phyloP scores from a whole-genome alignment of 2,329 filamentous ascomycete species.

The Ascochyta viciae-villosae region DNA sequence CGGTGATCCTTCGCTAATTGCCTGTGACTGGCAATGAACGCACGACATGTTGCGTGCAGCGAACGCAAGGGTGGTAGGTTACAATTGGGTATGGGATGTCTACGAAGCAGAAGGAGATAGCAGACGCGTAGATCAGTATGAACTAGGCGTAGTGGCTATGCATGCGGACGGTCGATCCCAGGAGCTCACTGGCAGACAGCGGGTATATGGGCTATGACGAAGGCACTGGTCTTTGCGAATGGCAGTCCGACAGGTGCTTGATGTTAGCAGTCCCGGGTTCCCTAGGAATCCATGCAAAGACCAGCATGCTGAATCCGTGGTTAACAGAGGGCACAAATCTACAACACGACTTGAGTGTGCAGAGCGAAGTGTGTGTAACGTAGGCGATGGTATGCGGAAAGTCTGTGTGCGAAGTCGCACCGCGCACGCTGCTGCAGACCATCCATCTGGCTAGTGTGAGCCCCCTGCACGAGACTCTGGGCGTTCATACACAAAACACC shows the following conservation, averaged over 20 bases:
- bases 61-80: neutral
- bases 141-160: neutral
- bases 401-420: conserved; percentile 2
- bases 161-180: neutral
- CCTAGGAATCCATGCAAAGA: neutral
- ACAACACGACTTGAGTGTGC: neutral
- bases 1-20: conserved; percentile 2
- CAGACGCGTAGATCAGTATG: neutral
- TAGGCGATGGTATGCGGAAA: neutral
- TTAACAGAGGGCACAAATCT: neutral
- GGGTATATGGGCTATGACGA: neutral
- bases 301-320: conserved; percentile 4
- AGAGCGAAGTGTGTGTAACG: neutral
- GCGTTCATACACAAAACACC: neutral
- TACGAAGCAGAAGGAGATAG: too few species aligned
- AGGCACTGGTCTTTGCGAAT: neutral
- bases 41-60: conserved; percentile 6
- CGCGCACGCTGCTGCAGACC: conserved; percentile 2
- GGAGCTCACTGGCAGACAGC: neutral
- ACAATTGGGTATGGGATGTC: too few species aligned
- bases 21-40: neutral
- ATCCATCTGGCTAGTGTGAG: neutral
- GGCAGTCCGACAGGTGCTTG: neutral
- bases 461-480: neutral
- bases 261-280: neutral